Evolutionary conservation across 2,329 filamentous ascomycete species (phyloP).

Genomic region (Chaetomiaceae sp.): DNA sequence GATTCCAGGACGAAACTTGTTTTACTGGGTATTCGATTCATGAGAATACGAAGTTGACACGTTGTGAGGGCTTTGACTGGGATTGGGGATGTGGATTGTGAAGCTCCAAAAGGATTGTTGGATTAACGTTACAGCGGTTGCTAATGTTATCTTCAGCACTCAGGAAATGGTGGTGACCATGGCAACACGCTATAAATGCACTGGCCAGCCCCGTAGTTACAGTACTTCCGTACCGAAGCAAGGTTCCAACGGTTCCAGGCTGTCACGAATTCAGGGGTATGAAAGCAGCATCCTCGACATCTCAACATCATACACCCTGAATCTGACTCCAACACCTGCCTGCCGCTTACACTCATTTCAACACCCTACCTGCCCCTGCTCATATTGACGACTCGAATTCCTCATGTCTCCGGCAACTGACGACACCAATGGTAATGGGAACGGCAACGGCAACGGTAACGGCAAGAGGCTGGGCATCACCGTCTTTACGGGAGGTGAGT

Average conservation of each 20-base stretch:
- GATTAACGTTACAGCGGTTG: no score
- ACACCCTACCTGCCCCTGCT: no score
- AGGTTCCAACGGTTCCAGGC: no score
- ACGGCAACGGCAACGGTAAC: not conserved
- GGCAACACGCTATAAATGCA: conserved; percentile 5
- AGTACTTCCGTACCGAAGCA: no score
- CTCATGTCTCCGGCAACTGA: not conserved
- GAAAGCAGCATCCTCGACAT: no score
- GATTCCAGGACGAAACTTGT: not conserved
- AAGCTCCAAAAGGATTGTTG: no score
- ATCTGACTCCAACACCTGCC: no score
- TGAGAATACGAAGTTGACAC: conserved; percentile 26
- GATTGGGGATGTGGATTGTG: no score
- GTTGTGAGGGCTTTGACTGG: no score
- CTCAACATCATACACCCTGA: no score
- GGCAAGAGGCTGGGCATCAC: conserved; percentile 20
- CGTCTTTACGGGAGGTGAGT: conserved; percentile 28
- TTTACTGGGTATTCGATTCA: not conserved
- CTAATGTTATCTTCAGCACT: no score
- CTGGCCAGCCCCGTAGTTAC: not conserved
- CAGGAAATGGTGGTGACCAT: not conserved
- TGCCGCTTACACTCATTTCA: not conserved
- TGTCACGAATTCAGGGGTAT: conserved; percentile 10
- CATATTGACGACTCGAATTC: no score
- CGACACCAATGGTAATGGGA: conserved; percentile 2